Conservation (phyloP, 805 yeast genomes). For the Lipomyces yamadae region DNA sequence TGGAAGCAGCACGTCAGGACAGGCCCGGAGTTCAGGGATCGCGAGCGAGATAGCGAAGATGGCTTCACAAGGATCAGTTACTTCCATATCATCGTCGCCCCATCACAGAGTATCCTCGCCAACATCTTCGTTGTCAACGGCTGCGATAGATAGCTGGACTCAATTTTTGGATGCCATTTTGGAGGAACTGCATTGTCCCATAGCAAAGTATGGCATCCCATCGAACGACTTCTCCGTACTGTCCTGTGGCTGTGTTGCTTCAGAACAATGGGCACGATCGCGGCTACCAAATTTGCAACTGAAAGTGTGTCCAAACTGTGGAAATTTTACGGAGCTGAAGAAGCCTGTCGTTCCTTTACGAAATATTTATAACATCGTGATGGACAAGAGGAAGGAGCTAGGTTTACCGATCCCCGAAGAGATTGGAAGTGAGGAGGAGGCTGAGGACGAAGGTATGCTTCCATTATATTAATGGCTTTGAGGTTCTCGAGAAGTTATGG, state of each 20-base stretch:
- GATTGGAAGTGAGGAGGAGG: slow-evolving; percentile 36
- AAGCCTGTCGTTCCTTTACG: slow-evolving; percentile 34
- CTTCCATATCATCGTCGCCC: slow-evolving; percentile 3
- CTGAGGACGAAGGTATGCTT: slow-evolving; percentile 25
- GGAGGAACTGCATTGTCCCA: slow-evolving; percentile 34
- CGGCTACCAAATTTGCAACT: slow-evolving; percentile 33
- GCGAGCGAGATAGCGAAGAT: neutral
- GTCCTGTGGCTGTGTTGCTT: slow-evolving; percentile 37
- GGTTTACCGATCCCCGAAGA: slow-evolving; percentile 36
- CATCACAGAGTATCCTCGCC: slow-evolving; percentile 16
- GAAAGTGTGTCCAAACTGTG: slow-evolving; percentile 36
- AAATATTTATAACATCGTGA: slow-evolving; percentile 33
- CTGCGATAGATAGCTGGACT: slow-evolving; percentile 31
- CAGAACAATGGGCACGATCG: slow-evolving; percentile 37
- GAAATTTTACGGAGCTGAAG: slow-evolving; percentile 35
- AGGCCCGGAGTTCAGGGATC: neutral
- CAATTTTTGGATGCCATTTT: slow-evolving; percentile 33
- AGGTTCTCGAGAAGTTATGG: neutral
- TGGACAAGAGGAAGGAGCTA: slow-evolving; percentile 35
- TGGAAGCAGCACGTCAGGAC: neutral
- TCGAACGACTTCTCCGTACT: slow-evolving; percentile 34
- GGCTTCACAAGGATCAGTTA: slow-evolving; percentile 2
- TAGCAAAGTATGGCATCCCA: slow-evolving; percentile 36
- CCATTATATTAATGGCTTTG: neutral
- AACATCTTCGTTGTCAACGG: slow-evolving; percentile 23